phyloP scores from a whole-genome alignment of 1,284 basidiomycete genomes.

The Lentinus polychrous region DNA sequence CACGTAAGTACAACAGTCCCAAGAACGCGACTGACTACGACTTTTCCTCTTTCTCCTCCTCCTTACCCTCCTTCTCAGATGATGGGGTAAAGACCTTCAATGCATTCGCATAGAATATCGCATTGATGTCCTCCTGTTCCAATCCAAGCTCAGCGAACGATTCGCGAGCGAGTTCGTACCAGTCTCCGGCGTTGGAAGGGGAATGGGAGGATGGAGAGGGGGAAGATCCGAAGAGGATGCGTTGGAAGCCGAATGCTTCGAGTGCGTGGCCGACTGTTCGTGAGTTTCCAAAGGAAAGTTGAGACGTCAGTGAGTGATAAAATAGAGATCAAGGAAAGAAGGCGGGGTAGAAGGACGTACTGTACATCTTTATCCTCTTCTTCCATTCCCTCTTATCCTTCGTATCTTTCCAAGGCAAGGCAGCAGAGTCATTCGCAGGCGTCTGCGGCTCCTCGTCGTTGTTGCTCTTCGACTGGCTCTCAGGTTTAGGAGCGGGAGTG shows the following conservation, averaged over 20 bases:
- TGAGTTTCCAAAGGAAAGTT: no score
- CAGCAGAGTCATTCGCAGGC: conserved; percentile 19
- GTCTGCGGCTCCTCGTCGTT: neutral
- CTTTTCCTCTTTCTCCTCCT: no score
- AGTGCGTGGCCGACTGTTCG: conserved; percentile 67
- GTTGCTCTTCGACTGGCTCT: neutral
- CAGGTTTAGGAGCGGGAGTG: conserved; percentile 29
- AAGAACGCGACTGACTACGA: no score
- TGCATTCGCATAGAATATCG: conserved; percentile 65
- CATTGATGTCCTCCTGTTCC: conserved; percentile 71
- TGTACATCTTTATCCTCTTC: conserved; percentile 81
- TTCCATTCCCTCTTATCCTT: conserved; percentile 70
- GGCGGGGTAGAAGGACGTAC: conserved; percentile 42
- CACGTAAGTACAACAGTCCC: no score
- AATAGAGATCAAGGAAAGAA: neutral
- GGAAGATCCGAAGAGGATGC: conserved; percentile 49
- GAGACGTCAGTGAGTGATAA: conserved; percentile 13
- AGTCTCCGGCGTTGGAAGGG: conserved; percentile 49
- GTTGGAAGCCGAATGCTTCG: conserved; percentile 53
- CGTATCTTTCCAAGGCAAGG: conserved; percentile 27
- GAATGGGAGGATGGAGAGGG: conserved; percentile 38
- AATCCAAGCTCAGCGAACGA: conserved; percentile 78
- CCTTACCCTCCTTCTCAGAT: no score
- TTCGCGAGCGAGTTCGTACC: conserved; percentile 79
- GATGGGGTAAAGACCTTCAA: neutral